Conservation (phyloP, 805 yeast genomes). For the Metschnikowia santaceciliae region DNA sequence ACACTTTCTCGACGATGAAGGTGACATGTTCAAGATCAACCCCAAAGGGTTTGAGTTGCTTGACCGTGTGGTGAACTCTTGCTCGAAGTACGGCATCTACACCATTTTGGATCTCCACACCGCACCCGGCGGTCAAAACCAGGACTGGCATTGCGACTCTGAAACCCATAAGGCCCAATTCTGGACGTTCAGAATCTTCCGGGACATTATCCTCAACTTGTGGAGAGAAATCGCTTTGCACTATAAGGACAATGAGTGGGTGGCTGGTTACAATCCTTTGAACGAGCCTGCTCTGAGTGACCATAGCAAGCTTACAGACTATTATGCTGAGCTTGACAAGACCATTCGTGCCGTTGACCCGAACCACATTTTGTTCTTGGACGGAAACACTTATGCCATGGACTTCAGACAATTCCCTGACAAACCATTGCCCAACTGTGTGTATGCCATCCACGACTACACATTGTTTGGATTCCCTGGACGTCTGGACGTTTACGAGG, state of each 20-base stretch:
- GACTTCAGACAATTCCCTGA: slow-evolving; percentile 48
- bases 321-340: slow-evolving; percentile 36
- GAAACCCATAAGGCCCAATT: slow-evolving; percentile 45
- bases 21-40: slow-evolving; percentile 41
- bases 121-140: slow-evolving; percentile 52
- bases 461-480: slow-evolving; percentile 43
- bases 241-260: slow-evolving; percentile 45
- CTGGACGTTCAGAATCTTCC: slow-evolving; percentile 49
- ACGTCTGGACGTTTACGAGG: slow-evolving; percentile 30
- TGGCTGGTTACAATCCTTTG: slow-evolving; percentile 53
- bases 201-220: slow-evolving; percentile 42
- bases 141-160: slow-evolving; percentile 52
- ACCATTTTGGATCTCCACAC: slow-evolving; percentile 48
- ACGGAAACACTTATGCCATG: slow-evolving; percentile 49
- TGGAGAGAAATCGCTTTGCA: slow-evolving; percentile 45
- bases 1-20: slow-evolving; percentile 45
- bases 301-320: slow-evolving; percentile 37
- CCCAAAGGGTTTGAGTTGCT: slow-evolving; percentile 43
- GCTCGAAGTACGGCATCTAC: slow-evolving; percentile 45
- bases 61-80: slow-evolving; percentile 41
- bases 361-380: slow-evolving; percentile 46
- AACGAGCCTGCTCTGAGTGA: slow-evolving; percentile 50
- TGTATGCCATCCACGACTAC: slow-evolving; percentile 51
- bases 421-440: slow-evolving; percentile 37
- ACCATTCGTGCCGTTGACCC: slow-evolving; percentile 43